These are phyloP conservation scores for Dendrocalamus latiflorus DNA, from an alignment of 202 grass and related monocot species.

Conservation along the genomic window DNA sequence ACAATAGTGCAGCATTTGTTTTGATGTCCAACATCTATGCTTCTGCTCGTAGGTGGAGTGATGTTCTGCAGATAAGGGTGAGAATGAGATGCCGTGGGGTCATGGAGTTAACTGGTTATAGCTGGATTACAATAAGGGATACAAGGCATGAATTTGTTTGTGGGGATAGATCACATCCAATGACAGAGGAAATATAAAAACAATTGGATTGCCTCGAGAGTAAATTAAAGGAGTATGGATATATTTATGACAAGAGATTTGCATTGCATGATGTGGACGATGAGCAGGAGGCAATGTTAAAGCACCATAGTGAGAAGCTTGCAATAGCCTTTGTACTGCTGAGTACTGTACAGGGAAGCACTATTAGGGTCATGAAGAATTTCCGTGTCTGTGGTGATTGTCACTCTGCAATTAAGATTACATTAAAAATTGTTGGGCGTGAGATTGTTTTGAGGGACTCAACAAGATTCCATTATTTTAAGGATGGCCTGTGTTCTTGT, in stretches of 20 bases:
- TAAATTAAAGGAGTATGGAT: conserved; percentile 46
- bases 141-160: conserved; percentile 48
- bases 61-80: conserved; percentile 38
- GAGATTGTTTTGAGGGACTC: conserved; percentile 53
- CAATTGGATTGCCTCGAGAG: conserved; percentile 1
- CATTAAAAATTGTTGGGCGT: conserved; percentile 27
- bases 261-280: conserved; percentile 50
- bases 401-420: conserved; percentile 45
- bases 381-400: conserved; percentile 43
- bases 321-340: conserved; percentile 41
- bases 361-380: conserved; percentile 57
- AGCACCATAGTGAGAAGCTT: conserved; percentile 47
- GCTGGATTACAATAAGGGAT: conserved; percentile 51
- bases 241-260: conserved; percentile 46
- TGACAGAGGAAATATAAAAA: conserved; percentile 40
- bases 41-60: conserved; percentile 39
- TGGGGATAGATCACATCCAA: conserved; percentile 42
- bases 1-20: conserved; percentile 39
- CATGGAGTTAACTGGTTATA: conserved; percentile 37
- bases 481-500: conserved; percentile 50
- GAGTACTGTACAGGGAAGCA: conserved; percentile 40
- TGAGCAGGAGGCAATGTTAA: conserved; percentile 41
- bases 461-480: conserved; percentile 44
- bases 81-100: conserved; percentile 43
- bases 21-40: conserved; percentile 57